Conservation (phyloP, 2,329 filamentous ascomycete species). For the Epichloe bromicola region DNA sequence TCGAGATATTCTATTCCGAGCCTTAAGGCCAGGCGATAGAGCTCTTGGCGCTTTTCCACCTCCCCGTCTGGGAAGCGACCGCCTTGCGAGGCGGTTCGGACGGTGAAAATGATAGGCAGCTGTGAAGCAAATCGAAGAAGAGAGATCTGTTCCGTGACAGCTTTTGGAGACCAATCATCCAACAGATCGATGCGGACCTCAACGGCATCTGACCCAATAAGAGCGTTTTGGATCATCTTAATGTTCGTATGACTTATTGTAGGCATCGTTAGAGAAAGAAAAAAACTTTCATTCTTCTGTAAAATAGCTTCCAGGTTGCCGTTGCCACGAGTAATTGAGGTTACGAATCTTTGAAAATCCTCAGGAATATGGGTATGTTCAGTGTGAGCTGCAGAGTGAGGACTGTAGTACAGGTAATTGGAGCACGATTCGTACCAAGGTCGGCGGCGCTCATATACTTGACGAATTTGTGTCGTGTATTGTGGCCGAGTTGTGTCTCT, state of each 20-base stretch:
- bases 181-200: constrained; percentile 89
- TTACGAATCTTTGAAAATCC: constrained; percentile 26
- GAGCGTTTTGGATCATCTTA: constrained; percentile 55
- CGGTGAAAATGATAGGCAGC: constrained; percentile 81
- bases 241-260: constrained; percentile 48
- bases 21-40: constrained; percentile 69
- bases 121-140: constrained; percentile 58
- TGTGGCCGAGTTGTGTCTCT: constrained; percentile 84
- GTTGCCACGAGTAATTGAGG: constrained; percentile 23
- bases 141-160: constrained; percentile 69
- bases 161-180: constrained; percentile 61
- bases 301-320: constrained; percentile 33
- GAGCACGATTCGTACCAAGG: constrained; percentile 88
- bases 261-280: constrained; percentile 79
- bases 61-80: constrained; percentile 74
- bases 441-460: constrained; percentile 78
- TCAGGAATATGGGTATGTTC: constrained; percentile 15
- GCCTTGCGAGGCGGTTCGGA: constrained; percentile 75
- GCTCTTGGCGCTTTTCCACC: constrained; percentile 52
- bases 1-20: constrained; percentile 89
- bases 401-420: constrained; percentile 87
- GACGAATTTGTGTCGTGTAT: constrained; percentile 84
- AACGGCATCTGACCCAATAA: constrained; percentile 81
- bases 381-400: constrained; percentile 32
- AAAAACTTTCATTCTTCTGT: constrained; percentile 70